These are phyloP conservation scores for Hypomontagnella submonticulosa DNA, from an alignment of 495 filamentous ascomycete genomes.

Conservation along the genomic window DNA sequence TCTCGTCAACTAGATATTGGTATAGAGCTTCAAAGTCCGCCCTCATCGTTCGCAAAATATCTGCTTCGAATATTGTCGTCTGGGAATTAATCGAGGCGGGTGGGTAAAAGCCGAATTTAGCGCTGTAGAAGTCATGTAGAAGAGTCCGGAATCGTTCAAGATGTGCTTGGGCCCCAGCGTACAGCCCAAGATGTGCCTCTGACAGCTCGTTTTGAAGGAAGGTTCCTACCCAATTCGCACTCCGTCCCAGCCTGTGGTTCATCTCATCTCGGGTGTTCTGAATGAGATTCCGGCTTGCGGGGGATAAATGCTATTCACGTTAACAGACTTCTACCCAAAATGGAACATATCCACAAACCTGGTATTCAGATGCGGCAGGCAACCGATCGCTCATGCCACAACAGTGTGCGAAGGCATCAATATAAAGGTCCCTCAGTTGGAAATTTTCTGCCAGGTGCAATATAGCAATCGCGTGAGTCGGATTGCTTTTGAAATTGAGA, in stretches of 20 bases:
- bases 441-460: conserved; percentile 71
- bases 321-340: conserved; percentile 18
- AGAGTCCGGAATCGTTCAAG: conserved; percentile 73
- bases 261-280: conserved; percentile 69
- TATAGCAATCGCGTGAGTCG: conserved; percentile 68
- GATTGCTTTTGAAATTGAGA: conserved; percentile 66
- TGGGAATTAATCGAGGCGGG: conserved; percentile 54
- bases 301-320: conserved; percentile 60
- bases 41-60: conserved; percentile 65
- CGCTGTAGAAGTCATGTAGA: conserved; percentile 67
- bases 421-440: conserved; percentile 66
- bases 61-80: conserved; percentile 59
- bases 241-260: conserved; percentile 65
- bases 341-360: conserved; percentile 52
- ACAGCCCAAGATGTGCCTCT: conserved; percentile 63
- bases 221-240: conserved; percentile 58
- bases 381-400: conserved; percentile 72
- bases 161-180: conserved; percentile 63
- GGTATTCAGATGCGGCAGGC: conserved; percentile 62
- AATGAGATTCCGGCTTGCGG: conserved; percentile 67
- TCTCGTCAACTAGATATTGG: conserved; percentile 68
- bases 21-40: conserved; percentile 71
- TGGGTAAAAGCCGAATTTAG: conserved; percentile 72
- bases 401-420: conserved; percentile 73
- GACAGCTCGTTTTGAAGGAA: conserved; percentile 73